Evolutionary conservation across 371 early-diverging fungal genomes (phyloP).

Genomic region (Saksenaea oblongispora): DNA sequence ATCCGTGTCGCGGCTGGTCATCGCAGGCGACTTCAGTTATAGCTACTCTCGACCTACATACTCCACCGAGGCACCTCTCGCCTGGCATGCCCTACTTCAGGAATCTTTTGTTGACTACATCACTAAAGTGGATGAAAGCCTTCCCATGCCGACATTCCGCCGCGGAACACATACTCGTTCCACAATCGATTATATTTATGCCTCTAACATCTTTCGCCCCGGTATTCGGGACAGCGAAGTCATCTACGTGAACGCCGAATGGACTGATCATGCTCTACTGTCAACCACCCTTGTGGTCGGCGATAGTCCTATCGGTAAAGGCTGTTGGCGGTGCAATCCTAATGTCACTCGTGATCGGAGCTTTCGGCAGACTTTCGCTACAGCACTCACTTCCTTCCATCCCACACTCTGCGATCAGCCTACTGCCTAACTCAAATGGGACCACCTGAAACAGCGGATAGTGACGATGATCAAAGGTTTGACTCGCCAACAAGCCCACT

Average conservation of each 20-base stretch:
- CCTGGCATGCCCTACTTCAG: no score
- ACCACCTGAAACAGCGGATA: background rate
- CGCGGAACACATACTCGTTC: background rate
- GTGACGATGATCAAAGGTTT: no score
- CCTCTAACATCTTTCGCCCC: background rate
- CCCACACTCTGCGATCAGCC: background rate
- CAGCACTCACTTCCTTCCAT: background rate
- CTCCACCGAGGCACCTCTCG: no score
- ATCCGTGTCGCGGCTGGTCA: background rate
- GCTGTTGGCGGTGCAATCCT: slow-evolving; percentile 11
- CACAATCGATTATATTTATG: slow-evolving; percentile 12
- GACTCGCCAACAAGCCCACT: no score
- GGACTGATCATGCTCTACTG: slow-evolving; percentile 15
- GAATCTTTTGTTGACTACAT: background rate
- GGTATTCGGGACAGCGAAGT: background rate
- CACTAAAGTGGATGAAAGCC: background rate
- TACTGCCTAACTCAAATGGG: slow-evolving; percentile 8
- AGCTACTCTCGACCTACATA: background rate
- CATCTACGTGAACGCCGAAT: background rate
- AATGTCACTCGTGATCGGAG: background rate
- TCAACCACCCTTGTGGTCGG: background rate
- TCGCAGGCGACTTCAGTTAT: slow-evolving; percentile 12
- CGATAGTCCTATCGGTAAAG: background rate
- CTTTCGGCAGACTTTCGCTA: background rate
- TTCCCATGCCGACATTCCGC: slow-evolving; percentile 3